Conservation (phyloP, 169 alveolate genomes). For the Plasmodium falciparum region DNA sequence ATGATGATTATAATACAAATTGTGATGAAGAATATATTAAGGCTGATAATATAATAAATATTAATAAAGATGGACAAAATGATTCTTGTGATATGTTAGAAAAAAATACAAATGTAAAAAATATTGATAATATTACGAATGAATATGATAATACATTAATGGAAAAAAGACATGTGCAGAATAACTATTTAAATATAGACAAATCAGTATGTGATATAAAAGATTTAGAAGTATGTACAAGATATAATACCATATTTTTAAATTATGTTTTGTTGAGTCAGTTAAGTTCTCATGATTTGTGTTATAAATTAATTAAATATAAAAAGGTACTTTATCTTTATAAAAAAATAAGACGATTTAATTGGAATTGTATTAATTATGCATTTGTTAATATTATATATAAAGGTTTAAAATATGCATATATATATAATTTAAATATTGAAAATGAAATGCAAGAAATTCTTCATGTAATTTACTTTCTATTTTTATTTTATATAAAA, state of each 20-base stretch:
- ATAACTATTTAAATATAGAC: constrained; percentile 13
- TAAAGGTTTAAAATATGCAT: constrained; percentile 72
- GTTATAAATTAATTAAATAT: constrained; percentile 58
- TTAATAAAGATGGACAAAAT: not conserved
- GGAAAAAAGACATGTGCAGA: not conserved
- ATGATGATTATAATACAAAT: not conserved
- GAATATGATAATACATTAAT: not conserved
- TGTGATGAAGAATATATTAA: not conserved
- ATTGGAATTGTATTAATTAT: constrained; percentile 71
- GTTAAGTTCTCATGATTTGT: constrained; percentile 58
- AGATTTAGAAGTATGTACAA: constrained; percentile 46
- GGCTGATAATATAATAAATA: not conserved
- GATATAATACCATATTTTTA: constrained; percentile 69
- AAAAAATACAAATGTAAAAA: not conserved
- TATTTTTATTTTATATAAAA: constrained; percentile 66
- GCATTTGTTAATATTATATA: constrained; percentile 60
- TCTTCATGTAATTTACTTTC: constrained; percentile 19
- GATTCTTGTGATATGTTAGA: no score
- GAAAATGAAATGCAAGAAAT: constrained; percentile 50
- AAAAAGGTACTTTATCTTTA: constrained; percentile 29
- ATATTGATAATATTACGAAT: not conserved
- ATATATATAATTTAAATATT: constrained; percentile 41
- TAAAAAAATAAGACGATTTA: constrained; percentile 35
- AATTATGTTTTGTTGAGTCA: constrained; percentile 43
- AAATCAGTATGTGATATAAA: constrained; percentile 4